phyloP scores from a whole-genome alignment of 2,329 filamentous ascomycete genomes.

The Penicillium brasilianum region DNA sequence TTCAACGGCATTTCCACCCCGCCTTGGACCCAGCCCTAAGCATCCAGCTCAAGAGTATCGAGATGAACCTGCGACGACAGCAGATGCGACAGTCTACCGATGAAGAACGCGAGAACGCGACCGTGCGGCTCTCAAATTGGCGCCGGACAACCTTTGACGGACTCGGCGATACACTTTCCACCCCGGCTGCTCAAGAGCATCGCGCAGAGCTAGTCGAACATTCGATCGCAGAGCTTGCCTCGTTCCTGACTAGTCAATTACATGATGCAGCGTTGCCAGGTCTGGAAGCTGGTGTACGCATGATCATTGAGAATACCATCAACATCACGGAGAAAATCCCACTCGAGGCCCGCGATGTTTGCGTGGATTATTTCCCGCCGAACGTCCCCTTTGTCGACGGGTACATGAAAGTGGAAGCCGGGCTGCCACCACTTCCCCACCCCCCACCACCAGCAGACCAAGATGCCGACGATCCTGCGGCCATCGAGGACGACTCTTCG shows the following conservation, averaged over 20 bases:
- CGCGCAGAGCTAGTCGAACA: slow-evolving; percentile 71
- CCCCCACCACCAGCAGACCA: slow-evolving; percentile 29
- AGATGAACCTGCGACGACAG: slow-evolving; percentile 81
- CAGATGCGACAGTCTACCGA: slow-evolving; percentile 72
- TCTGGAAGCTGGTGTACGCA: slow-evolving; percentile 84
- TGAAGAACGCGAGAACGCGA: slow-evolving; percentile 87
- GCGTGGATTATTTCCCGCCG: slow-evolving; percentile 82
- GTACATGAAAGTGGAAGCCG: slow-evolving; percentile 82
- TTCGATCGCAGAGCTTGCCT: slow-evolving; percentile 70
- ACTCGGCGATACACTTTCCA: slow-evolving; percentile 72
- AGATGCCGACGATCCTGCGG: slow-evolving; percentile 19
- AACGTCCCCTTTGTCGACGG: slow-evolving; percentile 71
- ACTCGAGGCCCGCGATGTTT: slow-evolving; percentile 87
- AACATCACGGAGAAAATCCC: slow-evolving; percentile 85
- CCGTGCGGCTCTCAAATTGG: slow-evolving; percentile 89
- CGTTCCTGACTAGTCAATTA: slow-evolving; percentile 73
- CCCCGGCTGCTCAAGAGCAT: slow-evolving; percentile 68
- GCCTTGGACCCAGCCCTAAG: slow-evolving; percentile 78
- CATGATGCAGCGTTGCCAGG: slow-evolving; percentile 77
- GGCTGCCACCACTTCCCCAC: slow-evolving; percentile 62
- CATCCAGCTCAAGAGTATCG: slow-evolving; percentile 79
- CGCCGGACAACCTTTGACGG: slow-evolving; percentile 91
- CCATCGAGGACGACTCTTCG: slow-evolving; percentile 29
- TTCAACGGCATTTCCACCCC: slow-evolving; percentile 91
- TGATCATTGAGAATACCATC: slow-evolving; percentile 91